Evolutionary conservation across 257 asterid species (phyloP).

Genomic region (Echium plantagineum): DNA sequence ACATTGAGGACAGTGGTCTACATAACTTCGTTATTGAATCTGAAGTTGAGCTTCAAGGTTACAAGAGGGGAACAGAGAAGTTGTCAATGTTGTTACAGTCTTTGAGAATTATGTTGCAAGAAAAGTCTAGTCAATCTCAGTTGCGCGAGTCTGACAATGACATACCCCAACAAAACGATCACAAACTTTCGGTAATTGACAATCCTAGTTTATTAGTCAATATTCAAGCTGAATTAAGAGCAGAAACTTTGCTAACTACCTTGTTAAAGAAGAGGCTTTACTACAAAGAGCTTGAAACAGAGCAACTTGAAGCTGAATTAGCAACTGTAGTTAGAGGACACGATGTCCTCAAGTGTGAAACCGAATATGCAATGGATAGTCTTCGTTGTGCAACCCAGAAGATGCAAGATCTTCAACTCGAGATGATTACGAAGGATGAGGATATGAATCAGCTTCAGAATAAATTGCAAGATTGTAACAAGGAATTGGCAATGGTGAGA

Average conservation of each 20-base stretch:
- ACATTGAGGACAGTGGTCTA: constrained; percentile 22
- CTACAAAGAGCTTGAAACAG: constrained; percentile 63
- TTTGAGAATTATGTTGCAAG: constrained; percentile 37
- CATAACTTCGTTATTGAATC: constrained; percentile 56
- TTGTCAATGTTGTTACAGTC: constrained; percentile 44
- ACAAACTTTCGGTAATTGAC: constrained; percentile 43
- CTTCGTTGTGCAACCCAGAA: constrained; percentile 67
- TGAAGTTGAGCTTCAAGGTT: constrained; percentile 85
- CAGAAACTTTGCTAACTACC: constrained; percentile 72
- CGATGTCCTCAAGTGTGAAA: constrained; percentile 75
- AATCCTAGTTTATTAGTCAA: background rate
- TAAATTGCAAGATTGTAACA: constrained; percentile 71
- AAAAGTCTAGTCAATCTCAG: constrained; percentile 29
- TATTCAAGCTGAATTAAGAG: constrained; percentile 58
- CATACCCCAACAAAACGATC: constrained; percentile 17
- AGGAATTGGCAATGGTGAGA: constrained; percentile 48
- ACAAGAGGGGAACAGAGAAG: constrained; percentile 62
- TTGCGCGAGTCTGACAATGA: constrained; percentile 19
- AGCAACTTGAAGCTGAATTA: constrained; percentile 89
- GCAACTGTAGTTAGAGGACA: constrained; percentile 77
- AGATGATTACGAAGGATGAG: constrained; percentile 84
- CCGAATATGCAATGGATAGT: constrained; percentile 67
- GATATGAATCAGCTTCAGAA: constrained; percentile 49
- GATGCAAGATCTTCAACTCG: constrained; percentile 81
- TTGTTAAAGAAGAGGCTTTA: constrained; percentile 80